These are phyloP conservation scores for Ceratocystis variospora DNA, from an alignment of 2,329 filamentous ascomycete species.

Conservation along the genomic window DNA sequence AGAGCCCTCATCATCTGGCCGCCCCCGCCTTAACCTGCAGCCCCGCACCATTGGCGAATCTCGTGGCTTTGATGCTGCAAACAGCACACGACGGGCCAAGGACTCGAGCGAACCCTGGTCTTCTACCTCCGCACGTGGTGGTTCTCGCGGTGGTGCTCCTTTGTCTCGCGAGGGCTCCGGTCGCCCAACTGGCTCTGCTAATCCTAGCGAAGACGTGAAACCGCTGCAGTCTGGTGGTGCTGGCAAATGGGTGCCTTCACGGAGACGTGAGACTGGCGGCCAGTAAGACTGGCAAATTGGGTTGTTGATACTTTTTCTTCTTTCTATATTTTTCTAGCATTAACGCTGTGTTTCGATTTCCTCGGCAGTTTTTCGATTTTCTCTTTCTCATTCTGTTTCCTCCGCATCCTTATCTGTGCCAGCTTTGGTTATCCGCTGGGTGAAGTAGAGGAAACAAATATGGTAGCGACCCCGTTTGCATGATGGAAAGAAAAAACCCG, in stretches of 20 bases:
- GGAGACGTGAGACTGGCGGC: background rate
- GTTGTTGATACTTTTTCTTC: conserved; percentile 17
- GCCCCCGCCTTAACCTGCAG: conserved; percentile 48
- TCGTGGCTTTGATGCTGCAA: conserved; percentile 34
- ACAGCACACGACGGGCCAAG: conserved; percentile 61
- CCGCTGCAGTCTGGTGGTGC: conserved; percentile 37
- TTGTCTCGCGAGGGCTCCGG: conserved; percentile 53
- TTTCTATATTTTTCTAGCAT: conserved; percentile 22
- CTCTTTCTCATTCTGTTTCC: conserved; percentile 6
- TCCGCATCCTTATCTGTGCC: conserved; percentile 18
- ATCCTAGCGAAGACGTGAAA: conserved; percentile 27
- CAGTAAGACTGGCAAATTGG: background rate
- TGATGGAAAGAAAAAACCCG: too few relatives aligned
- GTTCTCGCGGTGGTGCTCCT: conserved; percentile 82
- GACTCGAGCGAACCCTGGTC: conserved; percentile 65
- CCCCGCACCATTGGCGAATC: conserved; percentile 37
- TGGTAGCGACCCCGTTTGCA: background rate
- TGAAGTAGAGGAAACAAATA: background rate
- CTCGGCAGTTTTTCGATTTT: conserved; percentile 13
- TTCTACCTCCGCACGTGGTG: conserved; percentile 78
- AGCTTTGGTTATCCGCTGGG: conserved; percentile 1
- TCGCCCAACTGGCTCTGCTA: conserved; percentile 19
- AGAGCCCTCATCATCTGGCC: conserved; percentile 25
- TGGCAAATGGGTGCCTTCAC: conserved; percentile 41
- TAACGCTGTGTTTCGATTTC: conserved; percentile 20